Evolutionary conservation across 2,329 filamentous ascomycete genomes (phyloP), one percentile per base, ranked within the genome.

Genomic region (Falciphora oryzae): DNA sequence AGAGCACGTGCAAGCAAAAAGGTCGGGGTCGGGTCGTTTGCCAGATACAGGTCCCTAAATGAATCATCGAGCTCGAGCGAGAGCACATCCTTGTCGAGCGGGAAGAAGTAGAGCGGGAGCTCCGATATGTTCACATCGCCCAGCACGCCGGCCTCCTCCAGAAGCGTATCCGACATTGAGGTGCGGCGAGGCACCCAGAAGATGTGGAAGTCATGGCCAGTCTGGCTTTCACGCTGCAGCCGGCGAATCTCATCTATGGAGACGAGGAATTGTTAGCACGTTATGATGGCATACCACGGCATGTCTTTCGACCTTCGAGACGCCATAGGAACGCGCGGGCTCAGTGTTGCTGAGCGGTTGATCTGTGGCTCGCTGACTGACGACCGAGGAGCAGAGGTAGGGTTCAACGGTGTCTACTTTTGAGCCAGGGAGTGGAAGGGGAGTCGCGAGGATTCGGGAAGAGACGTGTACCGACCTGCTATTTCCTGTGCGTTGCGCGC

Each of bases 141-240:
- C 61, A 97, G 83, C 18, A 99, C 92, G 31, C 94, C 95, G 56
- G 92, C 90, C 73, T 97, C 93, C 76, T 99, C 95, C 56, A 99
- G 83, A 61, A 98, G 85, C 73, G 93, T 89, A 75, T 98, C 93
- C 70, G 92, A 95, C 64, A 98, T 89, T 64, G 96, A 81, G 4
- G 95, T 98, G 67, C 95, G 90, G 65, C 95, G 88, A 7, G 96
- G 94, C 57, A 96, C 91, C 91, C 95, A 98, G 74, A 97, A 94
- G 70, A 99, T 90, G 68, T 93, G 94, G 74, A 98, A 97, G 71
- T 99, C 94, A 84, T 99, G 95, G 69, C 93, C 91, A 60, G 89
- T 91, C 72, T 92, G 90, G 74, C 90, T 93, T 76, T 95, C 92
- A 72, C 89, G 90, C 71, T 94, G 92, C 65, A 98, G 82, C 66